A percentile compares a stretch with the other conserved stretches of the same genome.
These are phyloP conservation scores for Colletotrichum limetticola DNA, from an alignment of 2,329 filamentous ascomycete genomes.

Conservation along the genomic window DNA sequence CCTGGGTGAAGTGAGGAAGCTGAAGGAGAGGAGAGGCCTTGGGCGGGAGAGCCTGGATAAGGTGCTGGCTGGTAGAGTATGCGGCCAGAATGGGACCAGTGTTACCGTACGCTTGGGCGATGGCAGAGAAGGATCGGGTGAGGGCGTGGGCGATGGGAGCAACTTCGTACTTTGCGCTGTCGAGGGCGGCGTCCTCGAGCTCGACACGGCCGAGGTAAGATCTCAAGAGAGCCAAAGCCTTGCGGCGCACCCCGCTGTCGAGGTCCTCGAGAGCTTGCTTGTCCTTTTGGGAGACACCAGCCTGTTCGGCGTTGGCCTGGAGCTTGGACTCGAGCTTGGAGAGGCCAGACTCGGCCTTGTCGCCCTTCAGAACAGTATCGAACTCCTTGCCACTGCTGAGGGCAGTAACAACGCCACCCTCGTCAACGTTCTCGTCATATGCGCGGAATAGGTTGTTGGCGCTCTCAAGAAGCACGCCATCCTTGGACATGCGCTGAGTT, in stretches of 20 bases:
- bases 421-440: conserved; percentile 85
- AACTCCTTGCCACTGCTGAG: conserved; percentile 91
- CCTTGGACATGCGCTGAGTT: conserved; percentile 90
- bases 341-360: conserved; percentile 83
- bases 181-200: conserved; percentile 79
- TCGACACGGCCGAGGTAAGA: conserved; percentile 92
- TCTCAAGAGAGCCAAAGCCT: conserved; percentile 91
- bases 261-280: conserved; percentile 80
- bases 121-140: conserved; percentile 87
- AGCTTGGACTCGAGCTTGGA: conserved; percentile 87
- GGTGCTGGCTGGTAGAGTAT: conserved; percentile 83
- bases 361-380: conserved; percentile 77
- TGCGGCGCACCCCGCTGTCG: conserved; percentile 83
- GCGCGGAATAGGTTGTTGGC: conserved; percentile 95
- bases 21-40: conserved; percentile 89
- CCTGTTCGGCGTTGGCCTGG: conserved; percentile 61
- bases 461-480: conserved; percentile 91
- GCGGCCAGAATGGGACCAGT: conserved; percentile 84
- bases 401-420: conserved; percentile 81
- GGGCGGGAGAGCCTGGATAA: conserved; percentile 91
- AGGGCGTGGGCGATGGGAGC: conserved; percentile 87
- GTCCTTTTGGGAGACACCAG: conserved; percentile 78
- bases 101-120: conserved; percentile 87
- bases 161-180: conserved; percentile 89
- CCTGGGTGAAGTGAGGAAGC: conserved; percentile 84